Evolutionary conservation across 164 flowering plant genomes (phyloP).

Genomic region (Vitis cinerea): DNA sequence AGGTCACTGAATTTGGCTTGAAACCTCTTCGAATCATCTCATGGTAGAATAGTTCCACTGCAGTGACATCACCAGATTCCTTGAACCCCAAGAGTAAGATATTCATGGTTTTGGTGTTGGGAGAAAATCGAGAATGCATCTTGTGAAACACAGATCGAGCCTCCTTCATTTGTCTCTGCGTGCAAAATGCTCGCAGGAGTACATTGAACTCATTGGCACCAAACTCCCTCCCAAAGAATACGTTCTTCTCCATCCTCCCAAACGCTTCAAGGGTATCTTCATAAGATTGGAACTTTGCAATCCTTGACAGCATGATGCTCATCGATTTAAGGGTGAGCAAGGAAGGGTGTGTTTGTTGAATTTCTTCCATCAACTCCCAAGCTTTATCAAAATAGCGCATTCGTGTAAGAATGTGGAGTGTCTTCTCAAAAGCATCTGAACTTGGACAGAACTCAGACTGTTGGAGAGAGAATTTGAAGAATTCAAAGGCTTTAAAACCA

Average conservation of each 20-base stretch:
- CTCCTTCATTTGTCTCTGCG: conserved; percentile 71
- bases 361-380: conserved; percentile 58
- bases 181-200: conserved; percentile 66
- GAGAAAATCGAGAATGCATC: conserved; percentile 47
- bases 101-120: conserved; percentile 67
- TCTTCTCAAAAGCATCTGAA: conserved; percentile 63
- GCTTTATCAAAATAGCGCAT: conserved; percentile 68
- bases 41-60: conserved; percentile 79
- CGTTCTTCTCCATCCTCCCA: conserved; percentile 52
- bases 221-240: conserved; percentile 42
- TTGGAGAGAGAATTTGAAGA: conserved; percentile 49
- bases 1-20: conserved; percentile 55
- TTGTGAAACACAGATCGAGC: conserved; percentile 60
- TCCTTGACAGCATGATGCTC: conserved; percentile 63
- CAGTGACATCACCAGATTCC: conserved; percentile 59
- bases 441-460: conserved; percentile 29
- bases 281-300: conserved; percentile 55
- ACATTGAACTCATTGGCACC: conserved; percentile 74
- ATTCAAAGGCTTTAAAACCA: conserved; percentile 76
- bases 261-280: conserved; percentile 71
- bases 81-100: conserved; percentile 80
- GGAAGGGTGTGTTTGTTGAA: conserved; percentile 34
- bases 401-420: conserved; percentile 68
- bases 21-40: conserved; percentile 80
- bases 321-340: conserved; percentile 66